Evolutionary conservation across 2,329 filamentous ascomycete genomes (phyloP), one percentile per base, ranked within the genome.

Genomic region (Curvularia eragrostidis): DNA sequence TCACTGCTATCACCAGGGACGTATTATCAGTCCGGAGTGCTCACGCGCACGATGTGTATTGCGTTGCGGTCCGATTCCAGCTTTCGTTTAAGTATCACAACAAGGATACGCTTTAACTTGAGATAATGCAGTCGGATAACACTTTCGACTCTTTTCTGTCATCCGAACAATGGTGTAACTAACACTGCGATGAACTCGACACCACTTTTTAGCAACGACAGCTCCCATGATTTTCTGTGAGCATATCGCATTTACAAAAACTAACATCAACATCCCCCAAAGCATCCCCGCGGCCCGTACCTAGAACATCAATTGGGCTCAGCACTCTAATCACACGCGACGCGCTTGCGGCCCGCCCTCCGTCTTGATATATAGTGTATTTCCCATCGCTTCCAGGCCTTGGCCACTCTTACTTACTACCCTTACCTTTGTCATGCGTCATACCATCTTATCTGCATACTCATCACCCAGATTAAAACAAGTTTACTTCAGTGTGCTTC

Each of bases 321-420:
- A 42, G 21, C 7, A 42, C 39, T 13, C 39, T 3, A 42, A 42
- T 24, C 39, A 21, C 10, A 12, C 21, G 12, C 39, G 5, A 10
- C 39, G 39, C 39, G 39, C 39, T 42, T 12, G 39, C 39, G 39
- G 39, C 39, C 39, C 39, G 39, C 39, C 19, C 39, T 42, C 39
- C 39, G 28, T 69, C 70, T 67, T 64, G 64, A 56, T 51, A 63
- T 67, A 66, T 53, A 62, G 66, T 63, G 66, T 67, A 64, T n/a
- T n/a, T 42, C 56, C 39, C 41, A 34, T 59, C 63, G 58, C 56
- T 56, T 42, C 39, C 18, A 39, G 38, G 10, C 21, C 39, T 21
- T 15, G 24, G 2, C 32, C 32, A 34, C 5, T n/a, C 6, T n/a
- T 13, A 4, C 32, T 48, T 56, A 41, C 49, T 47, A 53, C 13